phyloP scores from a whole-genome alignment of 495 filamentous ascomycete genomes.

The Xylaria scruposa region DNA sequence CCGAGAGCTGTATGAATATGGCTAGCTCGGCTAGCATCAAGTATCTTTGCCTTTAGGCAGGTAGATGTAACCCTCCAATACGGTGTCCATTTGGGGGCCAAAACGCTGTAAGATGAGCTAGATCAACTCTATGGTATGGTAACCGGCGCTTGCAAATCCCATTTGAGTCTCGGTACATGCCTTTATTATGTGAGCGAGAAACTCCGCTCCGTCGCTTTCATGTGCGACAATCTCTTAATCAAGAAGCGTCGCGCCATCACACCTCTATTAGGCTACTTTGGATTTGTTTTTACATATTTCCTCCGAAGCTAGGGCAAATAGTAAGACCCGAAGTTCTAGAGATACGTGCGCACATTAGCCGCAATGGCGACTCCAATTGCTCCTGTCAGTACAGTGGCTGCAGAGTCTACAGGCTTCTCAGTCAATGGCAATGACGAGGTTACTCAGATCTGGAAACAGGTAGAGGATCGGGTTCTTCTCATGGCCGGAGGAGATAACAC shows the following conservation, averaged over 20 bases:
- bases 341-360: not conserved
- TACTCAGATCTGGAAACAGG: not conserved
- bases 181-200: not conserved
- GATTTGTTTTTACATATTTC: not conserved
- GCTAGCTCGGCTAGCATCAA: no score
- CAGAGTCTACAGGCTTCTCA: not conserved
- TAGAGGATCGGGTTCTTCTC: not conserved
- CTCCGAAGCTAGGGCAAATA: not conserved
- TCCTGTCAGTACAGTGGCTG: not conserved
- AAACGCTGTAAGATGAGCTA: not conserved
- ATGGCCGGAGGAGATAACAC: not conserved
- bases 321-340: not conserved
- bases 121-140: not conserved
- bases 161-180: not conserved
- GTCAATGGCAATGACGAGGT: not conserved
- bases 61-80: not conserved
- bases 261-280: not conserved
- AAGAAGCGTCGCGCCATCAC: not conserved
- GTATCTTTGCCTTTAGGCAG: not conserved
- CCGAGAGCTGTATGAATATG: not conserved
- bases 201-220: not conserved
- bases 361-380: not conserved
- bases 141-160: not conserved
- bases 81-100: not conserved
- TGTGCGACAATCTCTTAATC: not conserved